A percentile compares a stretch with the other conserved stretches of the same genome.
phyloP scores from a whole-genome alignment of 176 grass and related monocot species.

The Oryza glaberrima region DNA sequence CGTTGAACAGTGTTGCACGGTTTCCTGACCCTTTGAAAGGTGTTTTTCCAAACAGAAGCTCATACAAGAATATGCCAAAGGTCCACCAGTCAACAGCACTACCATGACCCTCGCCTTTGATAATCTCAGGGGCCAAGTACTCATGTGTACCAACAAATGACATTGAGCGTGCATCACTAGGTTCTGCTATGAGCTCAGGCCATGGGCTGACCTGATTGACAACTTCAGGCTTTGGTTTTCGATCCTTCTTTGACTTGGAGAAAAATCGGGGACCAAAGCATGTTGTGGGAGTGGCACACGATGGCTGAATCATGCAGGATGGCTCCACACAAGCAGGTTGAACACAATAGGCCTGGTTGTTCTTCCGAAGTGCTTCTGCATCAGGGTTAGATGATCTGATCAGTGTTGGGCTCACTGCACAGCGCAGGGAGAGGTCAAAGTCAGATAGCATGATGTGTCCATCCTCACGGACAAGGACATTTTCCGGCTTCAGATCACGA shows the following conservation, averaged over 20 bases:
- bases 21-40: constrained; percentile 92
- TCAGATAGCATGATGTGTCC: constrained; percentile 97
- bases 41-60: constrained; percentile 92
- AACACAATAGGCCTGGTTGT: constrained; percentile 50
- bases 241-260: constrained; percentile 79
- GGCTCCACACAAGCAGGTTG: constrained; percentile 68
- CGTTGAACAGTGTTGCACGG: constrained; percentile 78
- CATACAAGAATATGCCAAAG: constrained; percentile 88
- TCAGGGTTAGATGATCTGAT: constrained; percentile 68
- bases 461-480: constrained; percentile 83
- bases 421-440: constrained; percentile 76
- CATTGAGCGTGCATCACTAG: constrained; percentile 83
- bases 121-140: constrained; percentile 91
- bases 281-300: constrained; percentile 65
- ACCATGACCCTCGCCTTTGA: constrained; percentile 92
- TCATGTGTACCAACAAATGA: constrained; percentile 95
- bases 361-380: constrained; percentile 53
- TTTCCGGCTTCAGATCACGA: constrained; percentile 91
- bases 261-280: constrained; percentile 84
- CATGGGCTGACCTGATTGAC: constrained; percentile 82
- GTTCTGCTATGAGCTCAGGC: constrained; percentile 90
- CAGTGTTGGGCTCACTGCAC: constrained; percentile 67
- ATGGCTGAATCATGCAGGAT: constrained; percentile 72
- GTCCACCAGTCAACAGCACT: constrained; percentile 99
- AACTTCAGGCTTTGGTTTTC: constrained; percentile 71